A percentile compares a stretch with the other conserved stretches of the same genome.
phyloP scores from a whole-genome alignment of 2,329 filamentous ascomycete genomes.

The Keithomyces neogunnii region DNA sequence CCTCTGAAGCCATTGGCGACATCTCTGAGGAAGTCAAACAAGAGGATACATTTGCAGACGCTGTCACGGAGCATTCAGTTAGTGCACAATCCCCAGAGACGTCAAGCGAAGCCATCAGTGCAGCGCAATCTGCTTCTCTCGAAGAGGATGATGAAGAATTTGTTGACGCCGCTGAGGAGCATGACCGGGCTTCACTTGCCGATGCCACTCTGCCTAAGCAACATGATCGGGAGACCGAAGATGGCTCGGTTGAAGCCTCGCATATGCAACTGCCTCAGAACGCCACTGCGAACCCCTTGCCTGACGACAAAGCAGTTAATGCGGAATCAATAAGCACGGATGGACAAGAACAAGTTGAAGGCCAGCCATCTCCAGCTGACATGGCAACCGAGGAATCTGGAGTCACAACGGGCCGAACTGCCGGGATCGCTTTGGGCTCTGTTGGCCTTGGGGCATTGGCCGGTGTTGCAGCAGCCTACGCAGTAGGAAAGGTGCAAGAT shows the following conservation, averaged over 20 bases:
- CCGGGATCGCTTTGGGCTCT: not conserved
- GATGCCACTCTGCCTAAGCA: not conserved
- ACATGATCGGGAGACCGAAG: no score
- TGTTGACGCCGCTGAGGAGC: not conserved
- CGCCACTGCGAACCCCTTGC: not conserved
- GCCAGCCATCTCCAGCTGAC: not conserved
- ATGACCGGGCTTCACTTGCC: not conserved
- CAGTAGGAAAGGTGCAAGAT: not conserved
- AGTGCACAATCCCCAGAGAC: not conserved
- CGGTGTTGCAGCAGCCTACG: not conserved
- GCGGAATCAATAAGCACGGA: not conserved
- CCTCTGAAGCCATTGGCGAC: not conserved
- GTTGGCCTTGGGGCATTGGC: not conserved
- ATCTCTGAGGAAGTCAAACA: not conserved
- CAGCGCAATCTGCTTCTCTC: not conserved
- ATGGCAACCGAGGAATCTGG: not conserved
- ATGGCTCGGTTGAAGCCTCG: not conserved
- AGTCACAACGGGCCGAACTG: not conserved
- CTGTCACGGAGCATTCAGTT: not conserved
- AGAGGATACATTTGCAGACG: not conserved
- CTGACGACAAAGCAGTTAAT: not conserved
- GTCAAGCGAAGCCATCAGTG: not conserved
- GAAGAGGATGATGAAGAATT: not conserved
- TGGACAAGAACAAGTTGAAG: not conserved
- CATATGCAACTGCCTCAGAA: not conserved